A percentile compares a stretch with the other conserved stretches of the same genome.
Evolutionary conservation across 768 basidiomycete species (phyloP).

Genomic region (Mrakia frigida): DNA sequence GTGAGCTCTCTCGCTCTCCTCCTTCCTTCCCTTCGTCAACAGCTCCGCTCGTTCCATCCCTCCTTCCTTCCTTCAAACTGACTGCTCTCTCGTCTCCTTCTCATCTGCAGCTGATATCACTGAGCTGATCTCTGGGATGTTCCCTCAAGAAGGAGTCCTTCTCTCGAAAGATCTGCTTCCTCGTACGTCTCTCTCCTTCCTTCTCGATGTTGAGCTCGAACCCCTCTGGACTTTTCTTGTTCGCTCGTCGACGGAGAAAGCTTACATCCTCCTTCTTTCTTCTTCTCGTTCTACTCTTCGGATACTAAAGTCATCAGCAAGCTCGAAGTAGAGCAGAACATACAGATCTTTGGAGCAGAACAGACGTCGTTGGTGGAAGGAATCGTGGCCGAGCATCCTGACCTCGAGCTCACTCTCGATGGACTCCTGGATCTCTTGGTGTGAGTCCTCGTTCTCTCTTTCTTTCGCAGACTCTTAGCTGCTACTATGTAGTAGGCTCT

Average conservation of each 20-base stretch:
- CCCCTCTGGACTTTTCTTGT: neutral
- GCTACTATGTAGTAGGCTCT: neutral
- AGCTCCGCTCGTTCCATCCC: neutral
- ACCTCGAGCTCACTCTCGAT: conserved; percentile 14
- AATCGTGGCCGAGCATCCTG: conserved; percentile 8
- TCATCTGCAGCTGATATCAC: neutral
- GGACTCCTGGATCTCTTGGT: conserved; percentile 5
- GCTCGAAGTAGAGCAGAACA: conserved; percentile 7
- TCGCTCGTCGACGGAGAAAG: neutral
- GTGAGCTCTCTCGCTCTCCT: no score
- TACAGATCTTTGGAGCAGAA: conserved; percentile 2
- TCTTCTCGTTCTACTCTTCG: neutral
- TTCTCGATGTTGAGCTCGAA: neutral
- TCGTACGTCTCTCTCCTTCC: neutral
- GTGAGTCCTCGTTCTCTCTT: neutral
- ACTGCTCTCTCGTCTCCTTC: neutral
- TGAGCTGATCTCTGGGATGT: neutral
- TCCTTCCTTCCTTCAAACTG: neutral
- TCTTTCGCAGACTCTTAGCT: neutral
- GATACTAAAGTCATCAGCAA: neutral
- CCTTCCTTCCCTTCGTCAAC: no score
- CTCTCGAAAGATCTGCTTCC: conserved; percentile 6
- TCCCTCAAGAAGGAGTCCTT: neutral
- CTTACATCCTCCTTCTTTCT: neutral
- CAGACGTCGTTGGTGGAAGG: conserved; percentile 6